A percentile compares a stretch with the other conserved stretches of the same genome.
Evolutionary conservation across 2,329 filamentous ascomycete genomes (phyloP).

Genomic region (Blastomyces gilchristii): DNA sequence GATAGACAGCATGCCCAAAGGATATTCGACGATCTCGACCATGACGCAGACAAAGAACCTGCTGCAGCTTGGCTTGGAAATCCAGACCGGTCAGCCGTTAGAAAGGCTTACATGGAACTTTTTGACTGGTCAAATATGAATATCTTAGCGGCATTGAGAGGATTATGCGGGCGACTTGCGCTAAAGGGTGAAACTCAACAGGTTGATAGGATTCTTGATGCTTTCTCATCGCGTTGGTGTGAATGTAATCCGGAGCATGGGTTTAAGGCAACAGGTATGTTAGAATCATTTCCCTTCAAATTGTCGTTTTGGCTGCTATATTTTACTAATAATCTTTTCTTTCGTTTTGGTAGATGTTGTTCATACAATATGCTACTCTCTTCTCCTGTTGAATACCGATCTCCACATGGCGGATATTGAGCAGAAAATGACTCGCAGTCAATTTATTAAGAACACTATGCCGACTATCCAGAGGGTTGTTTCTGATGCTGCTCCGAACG

Average conservation of each 20-base stretch:
- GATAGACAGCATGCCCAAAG: conserved; percentile 68
- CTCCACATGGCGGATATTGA: conserved; percentile 91
- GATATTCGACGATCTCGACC: conserved; percentile 68
- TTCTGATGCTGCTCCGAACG: conserved; percentile 58
- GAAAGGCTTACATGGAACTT: conserved; percentile 78
- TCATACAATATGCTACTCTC: conserved; percentile 92
- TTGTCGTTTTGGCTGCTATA: not conserved
- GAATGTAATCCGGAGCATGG: conserved; percentile 86
- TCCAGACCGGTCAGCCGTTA: conserved; percentile 42
- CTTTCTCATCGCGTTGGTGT: conserved; percentile 84
- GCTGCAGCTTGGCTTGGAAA: conserved; percentile 80
- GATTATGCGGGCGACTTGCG: conserved; percentile 69
- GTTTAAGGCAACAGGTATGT: conserved; percentile 74
- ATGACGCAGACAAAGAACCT: conserved; percentile 66
- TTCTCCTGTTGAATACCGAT: conserved; percentile 92
- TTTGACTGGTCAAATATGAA: conserved; percentile 78
- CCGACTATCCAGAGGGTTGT: conserved; percentile 73
- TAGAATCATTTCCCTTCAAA: not conserved
- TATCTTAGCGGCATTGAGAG: conserved; percentile 66
- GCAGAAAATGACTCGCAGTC: conserved; percentile 85
- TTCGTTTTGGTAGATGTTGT: conserved; percentile 59
- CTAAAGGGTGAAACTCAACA: conserved; percentile 92
- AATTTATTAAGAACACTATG: conserved; percentile 95
- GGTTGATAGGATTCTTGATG: conserved; percentile 84
- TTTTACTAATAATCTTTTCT: conserved; percentile 2